A percentile compares a stretch with the other conserved stretches of the same genome.
Evolutionary conservation across 257 asterid species (phyloP).

Genomic region (Penstemon davidsonii): DNA sequence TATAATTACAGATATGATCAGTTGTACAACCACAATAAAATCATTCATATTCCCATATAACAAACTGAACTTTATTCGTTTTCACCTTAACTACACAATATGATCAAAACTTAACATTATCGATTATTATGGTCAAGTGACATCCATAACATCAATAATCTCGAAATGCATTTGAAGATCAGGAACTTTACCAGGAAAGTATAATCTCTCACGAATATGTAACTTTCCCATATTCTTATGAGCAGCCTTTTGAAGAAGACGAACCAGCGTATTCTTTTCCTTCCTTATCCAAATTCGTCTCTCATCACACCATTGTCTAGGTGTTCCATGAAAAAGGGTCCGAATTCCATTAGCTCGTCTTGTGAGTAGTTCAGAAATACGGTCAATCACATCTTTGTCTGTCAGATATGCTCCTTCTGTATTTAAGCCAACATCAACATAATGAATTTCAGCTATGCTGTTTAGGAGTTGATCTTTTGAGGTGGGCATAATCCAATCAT

Average conservation of each 20-base stretch:
- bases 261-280: slow-evolving; percentile 67
- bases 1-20: too few species aligned
- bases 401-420: slow-evolving; percentile 77
- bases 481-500: slow-evolving; percentile 53
- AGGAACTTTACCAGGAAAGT: slow-evolving; percentile 65
- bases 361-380: slow-evolving; percentile 46
- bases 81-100: too few species aligned
- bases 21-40: too few species aligned
- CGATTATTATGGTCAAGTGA: slow-evolving; percentile 37
- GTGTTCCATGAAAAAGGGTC: slow-evolving; percentile 86
- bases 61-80: too few species aligned
- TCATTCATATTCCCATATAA: too few species aligned
- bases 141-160: slow-evolving; percentile 72
- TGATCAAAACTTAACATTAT: neutral
- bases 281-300: slow-evolving; percentile 69
- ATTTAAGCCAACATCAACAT: slow-evolving; percentile 92
- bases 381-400: slow-evolving; percentile 52
- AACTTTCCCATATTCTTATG: slow-evolving; percentile 56
- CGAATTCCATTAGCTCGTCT: slow-evolving; percentile 56
- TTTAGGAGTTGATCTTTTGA: slow-evolving; percentile 64
- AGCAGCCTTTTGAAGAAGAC: slow-evolving; percentile 65
- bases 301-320: slow-evolving; percentile 85
- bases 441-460: slow-evolving; percentile 83
- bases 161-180: slow-evolving; percentile 90
- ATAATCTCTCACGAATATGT: slow-evolving; percentile 66